Evolutionary conservation across 352 stramenopile species (phyloP).

Genomic region (Pythium aphanidermatum): DNA sequence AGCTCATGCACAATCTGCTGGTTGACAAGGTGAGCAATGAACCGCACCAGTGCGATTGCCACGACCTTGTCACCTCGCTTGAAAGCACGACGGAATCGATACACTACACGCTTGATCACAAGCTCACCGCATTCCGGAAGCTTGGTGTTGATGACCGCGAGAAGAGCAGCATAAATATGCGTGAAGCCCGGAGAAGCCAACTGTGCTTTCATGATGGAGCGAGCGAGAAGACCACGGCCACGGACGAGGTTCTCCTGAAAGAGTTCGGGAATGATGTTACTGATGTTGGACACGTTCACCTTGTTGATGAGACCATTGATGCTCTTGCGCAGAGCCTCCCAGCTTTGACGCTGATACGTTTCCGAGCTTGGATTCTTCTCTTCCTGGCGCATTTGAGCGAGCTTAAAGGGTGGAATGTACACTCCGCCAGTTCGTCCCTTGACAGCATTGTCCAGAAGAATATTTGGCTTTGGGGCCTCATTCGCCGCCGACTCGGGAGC

Average conservation of each 20-base stretch:
- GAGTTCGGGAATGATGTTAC: slow-evolving; percentile 93
- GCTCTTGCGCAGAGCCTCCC: slow-evolving; percentile 95
- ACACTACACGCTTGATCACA: slow-evolving; percentile 90
- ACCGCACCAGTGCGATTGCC: slow-evolving; percentile 92
- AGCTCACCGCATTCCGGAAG: slow-evolving; percentile 97
- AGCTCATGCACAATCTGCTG: slow-evolving; percentile 98
- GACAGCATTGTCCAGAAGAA: slow-evolving; percentile 33
- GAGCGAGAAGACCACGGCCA: slow-evolving; percentile 90
- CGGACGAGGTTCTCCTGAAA: slow-evolving; percentile 98
- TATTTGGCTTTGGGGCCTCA: slow-evolving; percentile 19
- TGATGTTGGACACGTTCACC: slow-evolving; percentile 91
- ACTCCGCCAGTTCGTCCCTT: slow-evolving; percentile 81
- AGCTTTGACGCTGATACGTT: slow-evolving; percentile 90
- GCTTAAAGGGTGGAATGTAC: slow-evolving; percentile 91
- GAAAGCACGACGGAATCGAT: slow-evolving; percentile 94
- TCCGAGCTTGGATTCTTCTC: slow-evolving; percentile 52
- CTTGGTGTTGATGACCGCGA: slow-evolving; percentile 99
- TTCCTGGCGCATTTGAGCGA: slow-evolving; percentile 68
- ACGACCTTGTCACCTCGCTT: slow-evolving; percentile 95
- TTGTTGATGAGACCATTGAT: slow-evolving; percentile 99
- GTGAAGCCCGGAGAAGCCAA: slow-evolving; percentile 95
- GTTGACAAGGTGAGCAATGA: slow-evolving; percentile 99
- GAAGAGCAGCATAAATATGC: slow-evolving; percentile 94
- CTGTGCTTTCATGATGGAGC: slow-evolving; percentile 95
- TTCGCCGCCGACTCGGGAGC: background rate